Evolutionary conservation across 2,329 filamentous ascomycete genomes (phyloP), one percentile per base, ranked within the genome.

Genomic region (Arthroderma sp.): DNA sequence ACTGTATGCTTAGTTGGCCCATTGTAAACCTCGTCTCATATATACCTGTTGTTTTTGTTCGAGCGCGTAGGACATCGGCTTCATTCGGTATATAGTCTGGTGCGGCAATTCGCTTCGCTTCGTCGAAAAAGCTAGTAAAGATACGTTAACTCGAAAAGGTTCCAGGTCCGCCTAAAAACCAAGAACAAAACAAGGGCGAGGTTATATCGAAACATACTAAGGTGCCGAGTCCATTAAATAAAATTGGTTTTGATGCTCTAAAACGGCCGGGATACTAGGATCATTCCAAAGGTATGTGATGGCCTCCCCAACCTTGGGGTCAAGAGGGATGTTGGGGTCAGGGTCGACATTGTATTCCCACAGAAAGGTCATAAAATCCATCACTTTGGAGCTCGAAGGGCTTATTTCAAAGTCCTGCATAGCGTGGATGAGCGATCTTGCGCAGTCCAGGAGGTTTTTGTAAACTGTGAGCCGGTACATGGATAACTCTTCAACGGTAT

Each of bases 1-100:
- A 96, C 89, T 98, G 91, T 68, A 98, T 98, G 68, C 88, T 96
- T 49, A 98, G 73, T 60, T 94, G 89, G 32, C 89, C 91, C 91
- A 98, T 98, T 54, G 91, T 87, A 62, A 98, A 98, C 54, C 91
- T 78, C 41, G 91, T 98, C 66, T 98, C 91, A 68, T 98, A 98
- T 55, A 98, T 98, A 71, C 91, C 91, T 0, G 91, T 98, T 1
- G 91, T 98, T 67, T 98, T 98, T 34, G 91, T 96, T 75, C 91
- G 75, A 53, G 91, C 91, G 61, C 91, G 81, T 47, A 98, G 75
- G 31, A 98, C 89, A 62, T 98, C 91, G 65, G 89, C 86, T 64
- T 96, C 91, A 53, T 82, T 85, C 4, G 91, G 91, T 15, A 94
- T 81, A 59, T 96, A 98, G 54, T 93, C 83, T 22, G 80, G 74